These are phyloP conservation scores for Magnolia changhungtana DNA, from an alignment of 164 flowering plant genomes.

Conservation along the genomic window DNA sequence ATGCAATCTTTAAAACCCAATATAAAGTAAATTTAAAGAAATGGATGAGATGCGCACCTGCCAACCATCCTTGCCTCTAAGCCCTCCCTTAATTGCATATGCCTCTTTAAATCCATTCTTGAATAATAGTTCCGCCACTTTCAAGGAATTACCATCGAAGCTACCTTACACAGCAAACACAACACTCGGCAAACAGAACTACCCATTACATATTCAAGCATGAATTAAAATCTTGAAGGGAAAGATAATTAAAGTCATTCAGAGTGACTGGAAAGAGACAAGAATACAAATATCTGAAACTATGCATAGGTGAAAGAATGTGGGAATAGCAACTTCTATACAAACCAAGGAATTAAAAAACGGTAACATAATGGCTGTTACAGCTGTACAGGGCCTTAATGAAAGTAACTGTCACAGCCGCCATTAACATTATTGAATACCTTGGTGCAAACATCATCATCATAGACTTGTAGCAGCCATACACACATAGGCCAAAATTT, in stretches of 20 bases:
- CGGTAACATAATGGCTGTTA: too few species aligned
- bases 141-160: constrained; percentile 86
- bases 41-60: constrained; percentile 35
- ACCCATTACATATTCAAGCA: neutral
- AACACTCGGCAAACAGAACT: constrained; percentile 13
- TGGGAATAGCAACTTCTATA: neutral
- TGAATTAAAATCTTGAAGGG: neutral
- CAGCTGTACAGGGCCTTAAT: too few species aligned
- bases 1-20: neutral
- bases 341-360: too few species aligned
- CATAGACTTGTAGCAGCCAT: too few species aligned
- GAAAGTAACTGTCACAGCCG: too few species aligned
- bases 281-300: neutral
- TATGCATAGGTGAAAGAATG: neutral
- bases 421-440: too few species aligned
- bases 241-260: neutral
- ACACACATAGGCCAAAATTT: too few species aligned
- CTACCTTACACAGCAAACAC: constrained; percentile 73
- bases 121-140: constrained; percentile 73
- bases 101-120: constrained; percentile 87
- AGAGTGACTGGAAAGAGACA: too few species aligned
- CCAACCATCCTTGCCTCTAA: constrained; percentile 87
- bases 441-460: too few species aligned
- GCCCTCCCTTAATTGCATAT: constrained; percentile 85
- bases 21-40: neutral